Conservation (phyloP, 768 basidiomycete species). For the Austroboletus eburneus region DNA sequence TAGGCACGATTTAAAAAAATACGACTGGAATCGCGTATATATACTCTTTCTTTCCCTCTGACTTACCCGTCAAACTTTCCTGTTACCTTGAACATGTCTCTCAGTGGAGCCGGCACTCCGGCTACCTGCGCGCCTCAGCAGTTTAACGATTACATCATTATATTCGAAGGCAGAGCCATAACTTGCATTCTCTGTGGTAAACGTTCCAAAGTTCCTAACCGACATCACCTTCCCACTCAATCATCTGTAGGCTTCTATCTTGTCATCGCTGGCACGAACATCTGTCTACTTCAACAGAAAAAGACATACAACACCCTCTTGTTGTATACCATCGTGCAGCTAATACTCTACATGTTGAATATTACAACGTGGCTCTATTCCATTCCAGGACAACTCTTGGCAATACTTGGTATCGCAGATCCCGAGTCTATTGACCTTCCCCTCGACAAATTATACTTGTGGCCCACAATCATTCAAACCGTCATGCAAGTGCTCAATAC, state of each 20-base stretch:
- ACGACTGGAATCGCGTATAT: too few species aligned
- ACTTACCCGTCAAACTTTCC: too few species aligned
- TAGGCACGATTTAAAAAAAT: too few species aligned
- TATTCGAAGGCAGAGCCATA: conserved; percentile 17
- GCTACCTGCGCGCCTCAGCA: too few species aligned
- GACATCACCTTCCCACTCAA: not conserved
- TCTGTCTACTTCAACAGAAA: not conserved
- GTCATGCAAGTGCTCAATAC: not conserved
- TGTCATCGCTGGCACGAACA: not conserved
- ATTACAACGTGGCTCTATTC: not conserved
- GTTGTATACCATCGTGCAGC: not conserved
- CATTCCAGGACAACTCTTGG: not conserved
- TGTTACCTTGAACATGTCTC: too few species aligned
- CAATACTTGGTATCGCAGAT: not conserved
- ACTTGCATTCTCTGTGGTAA: conserved; percentile 19
- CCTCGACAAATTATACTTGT: not conserved
- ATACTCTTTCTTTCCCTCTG: too few species aligned
- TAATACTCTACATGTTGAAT: not conserved
- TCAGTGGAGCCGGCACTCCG: too few species aligned
- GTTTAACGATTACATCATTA: conserved; percentile 18
- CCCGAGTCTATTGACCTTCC: too few species aligned
- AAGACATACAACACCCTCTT: not conserved
- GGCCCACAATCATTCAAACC: not conserved
- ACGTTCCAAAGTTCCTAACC: too few species aligned
- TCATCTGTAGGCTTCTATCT: conserved; percentile 1